Conservation (phyloP, 2,329 filamentous ascomycete species). For the Scedosporium dehoogii region DNA sequence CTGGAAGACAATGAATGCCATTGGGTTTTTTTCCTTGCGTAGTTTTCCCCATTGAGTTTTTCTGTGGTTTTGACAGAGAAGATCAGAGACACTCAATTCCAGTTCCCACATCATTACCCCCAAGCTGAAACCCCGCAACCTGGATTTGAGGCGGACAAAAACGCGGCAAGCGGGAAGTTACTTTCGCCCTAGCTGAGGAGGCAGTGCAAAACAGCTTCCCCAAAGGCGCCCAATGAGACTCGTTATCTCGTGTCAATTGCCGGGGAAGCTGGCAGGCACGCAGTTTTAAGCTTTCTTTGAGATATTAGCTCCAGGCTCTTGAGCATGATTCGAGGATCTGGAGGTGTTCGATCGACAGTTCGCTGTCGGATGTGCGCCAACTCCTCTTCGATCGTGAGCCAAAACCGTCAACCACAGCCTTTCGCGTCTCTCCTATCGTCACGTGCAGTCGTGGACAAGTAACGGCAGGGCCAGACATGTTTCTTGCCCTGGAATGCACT, state of each 20-base stretch:
- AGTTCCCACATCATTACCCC: not conserved
- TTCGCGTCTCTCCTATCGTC: no score
- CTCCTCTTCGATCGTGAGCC: no score
- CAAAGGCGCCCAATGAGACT: constrained; percentile 19
- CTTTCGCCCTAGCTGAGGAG: not conserved
- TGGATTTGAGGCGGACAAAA: not conserved
- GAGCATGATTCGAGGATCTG: no score
- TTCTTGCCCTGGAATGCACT: no score
- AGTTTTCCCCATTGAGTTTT: not conserved
- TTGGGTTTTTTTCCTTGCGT: not conserved
- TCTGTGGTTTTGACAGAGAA: not conserved
- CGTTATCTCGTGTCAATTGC: not conserved
- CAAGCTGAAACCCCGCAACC: not conserved
- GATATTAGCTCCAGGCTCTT: no score
- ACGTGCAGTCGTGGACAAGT: no score
- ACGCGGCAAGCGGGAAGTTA: not conserved
- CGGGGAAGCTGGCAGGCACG: no score
- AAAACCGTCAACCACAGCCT: no score
- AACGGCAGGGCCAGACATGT: no score
- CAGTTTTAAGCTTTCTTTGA: no score
- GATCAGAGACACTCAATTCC: not conserved
- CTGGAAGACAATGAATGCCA: not conserved
- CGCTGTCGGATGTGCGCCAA: no score
- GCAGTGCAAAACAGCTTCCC: not conserved
- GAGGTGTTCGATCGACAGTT: no score